Percentiles rank a stretch among this genome's conserved stretches.
Evolutionary conservation across 2,329 filamentous ascomycete species (phyloP).

Genomic region (Ceratocystis alfenasii): DNA sequence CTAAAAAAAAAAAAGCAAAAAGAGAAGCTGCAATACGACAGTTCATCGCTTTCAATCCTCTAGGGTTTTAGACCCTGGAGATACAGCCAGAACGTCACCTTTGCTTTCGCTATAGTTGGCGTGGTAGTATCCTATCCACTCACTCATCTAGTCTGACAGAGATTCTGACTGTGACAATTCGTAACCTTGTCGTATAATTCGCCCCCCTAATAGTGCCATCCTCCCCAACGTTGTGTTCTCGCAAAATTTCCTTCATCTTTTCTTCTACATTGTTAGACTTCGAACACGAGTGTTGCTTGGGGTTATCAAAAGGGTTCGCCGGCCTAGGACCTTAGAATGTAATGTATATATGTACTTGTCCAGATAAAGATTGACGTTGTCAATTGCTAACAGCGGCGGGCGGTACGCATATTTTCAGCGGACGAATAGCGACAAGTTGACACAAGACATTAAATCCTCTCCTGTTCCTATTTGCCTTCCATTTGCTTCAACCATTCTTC

Average conservation of each 20-base stretch:
- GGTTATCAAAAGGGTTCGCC: neutral
- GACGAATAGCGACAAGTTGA: neutral
- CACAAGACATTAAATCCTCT: neutral
- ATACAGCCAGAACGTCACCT: neutral
- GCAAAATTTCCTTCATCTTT: neutral
- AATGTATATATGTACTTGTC: neutral
- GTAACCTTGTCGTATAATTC: neutral
- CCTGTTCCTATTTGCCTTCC: neutral
- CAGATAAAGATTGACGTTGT: conserved; percentile 4
- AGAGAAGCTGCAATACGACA: neutral
- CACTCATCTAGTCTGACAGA: too few relatives aligned
- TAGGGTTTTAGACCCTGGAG: neutral
- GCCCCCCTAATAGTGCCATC: neutral
- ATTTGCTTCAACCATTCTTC: neutral
- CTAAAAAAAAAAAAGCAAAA: neutral
- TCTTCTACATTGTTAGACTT: neutral
- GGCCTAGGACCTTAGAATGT: neutral
- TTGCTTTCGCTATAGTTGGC: too few relatives aligned
- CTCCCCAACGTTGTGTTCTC: neutral
- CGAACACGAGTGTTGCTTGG: neutral
- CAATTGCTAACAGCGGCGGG: neutral
- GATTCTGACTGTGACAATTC: too few relatives aligned
- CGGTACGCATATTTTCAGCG: neutral
- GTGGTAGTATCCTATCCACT: too few relatives aligned
- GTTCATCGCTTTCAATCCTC: neutral